These are phyloP conservation scores for Canna indica DNA, from an alignment of 176 grass and related monocot genomes.

Conservation along the genomic window DNA sequence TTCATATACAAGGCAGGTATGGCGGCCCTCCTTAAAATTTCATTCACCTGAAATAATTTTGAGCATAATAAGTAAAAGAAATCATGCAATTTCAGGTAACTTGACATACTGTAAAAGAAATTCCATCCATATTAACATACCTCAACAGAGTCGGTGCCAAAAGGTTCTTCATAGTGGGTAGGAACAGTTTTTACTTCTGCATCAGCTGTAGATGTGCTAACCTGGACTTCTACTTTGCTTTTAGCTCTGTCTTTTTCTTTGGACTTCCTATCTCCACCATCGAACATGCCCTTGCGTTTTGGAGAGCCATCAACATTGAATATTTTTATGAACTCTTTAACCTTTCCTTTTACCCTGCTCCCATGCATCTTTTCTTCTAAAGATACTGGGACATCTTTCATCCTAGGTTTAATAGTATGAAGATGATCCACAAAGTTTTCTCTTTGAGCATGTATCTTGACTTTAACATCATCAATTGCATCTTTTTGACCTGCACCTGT, in stretches of 20 bases:
- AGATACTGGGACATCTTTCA: slow-evolving; percentile 26
- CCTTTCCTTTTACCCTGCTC: slow-evolving; percentile 56
- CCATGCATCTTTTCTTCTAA: slow-evolving; percentile 52
- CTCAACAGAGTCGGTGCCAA: slow-evolving; percentile 18
- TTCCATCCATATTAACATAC: slow-evolving; percentile 30
- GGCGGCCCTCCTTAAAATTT: slow-evolving; percentile 31
- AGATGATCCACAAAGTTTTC: not conserved
- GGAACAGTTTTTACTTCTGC: slow-evolving; percentile 24
- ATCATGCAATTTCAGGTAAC: not conserved
- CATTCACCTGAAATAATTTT: slow-evolving; percentile 39
- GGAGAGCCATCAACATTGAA: slow-evolving; percentile 63
- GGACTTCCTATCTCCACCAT: slow-evolving; percentile 29
- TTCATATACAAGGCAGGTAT: slow-evolving; percentile 17
- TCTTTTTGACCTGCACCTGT: slow-evolving; percentile 29
- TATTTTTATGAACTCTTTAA: slow-evolving; percentile 79
- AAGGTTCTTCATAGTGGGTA: slow-evolving; percentile 27
- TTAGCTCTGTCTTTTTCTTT: slow-evolving; percentile 41
- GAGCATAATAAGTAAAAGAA: too few relatives aligned
- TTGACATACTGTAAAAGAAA: not conserved
- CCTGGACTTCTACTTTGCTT: slow-evolving; percentile 31
- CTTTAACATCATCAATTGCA: slow-evolving; percentile 18
- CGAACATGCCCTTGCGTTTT: slow-evolving; percentile 42
- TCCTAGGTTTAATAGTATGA: slow-evolving; percentile 8
- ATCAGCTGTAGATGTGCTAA: slow-evolving; percentile 31
- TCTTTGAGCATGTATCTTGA: not conserved